Percentiles rank a stretch among this genome's conserved stretches.
phyloP scores from a whole-genome alignment of 208 protist genomes.

The Porcisia deanei region DNA sequence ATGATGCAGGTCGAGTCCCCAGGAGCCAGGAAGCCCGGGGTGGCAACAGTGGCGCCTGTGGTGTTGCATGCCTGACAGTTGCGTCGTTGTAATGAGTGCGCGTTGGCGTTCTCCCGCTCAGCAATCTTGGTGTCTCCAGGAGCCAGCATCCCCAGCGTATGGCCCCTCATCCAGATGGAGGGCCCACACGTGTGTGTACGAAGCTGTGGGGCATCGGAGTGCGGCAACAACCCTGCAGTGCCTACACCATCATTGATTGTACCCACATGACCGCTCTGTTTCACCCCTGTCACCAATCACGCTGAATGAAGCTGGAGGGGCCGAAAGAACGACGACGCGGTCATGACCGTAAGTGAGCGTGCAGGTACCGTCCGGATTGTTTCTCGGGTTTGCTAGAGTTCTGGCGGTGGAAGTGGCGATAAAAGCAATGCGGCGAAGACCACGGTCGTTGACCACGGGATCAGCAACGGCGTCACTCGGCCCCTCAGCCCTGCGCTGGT shows the following conservation, averaged over 20 bases:
- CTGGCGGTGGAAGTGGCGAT: not conserved
- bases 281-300: not conserved
- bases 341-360: not conserved
- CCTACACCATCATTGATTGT: not conserved
- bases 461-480: not conserved
- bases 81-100: conserved; percentile 1
- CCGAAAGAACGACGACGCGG: not conserved
- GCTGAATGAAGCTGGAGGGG: not conserved
- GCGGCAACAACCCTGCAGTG: not conserved
- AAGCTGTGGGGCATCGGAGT: not conserved
- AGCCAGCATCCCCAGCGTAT: not conserved
- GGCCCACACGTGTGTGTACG: not conserved
- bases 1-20: not conserved
- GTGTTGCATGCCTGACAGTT: not conserved
- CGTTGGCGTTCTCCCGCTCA: not conserved
- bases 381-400: not conserved
- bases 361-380: not conserved
- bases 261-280: not conserved
- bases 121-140: not conserved
- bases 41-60: not conserved
- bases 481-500: not conserved
- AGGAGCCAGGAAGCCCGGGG: not conserved
- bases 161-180: not conserved
- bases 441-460: not conserved
- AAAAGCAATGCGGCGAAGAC: not conserved